These are phyloP conservation scores for Arabidopsis suecica DNA, from an alignment of 345 rosid genomes.

Conservation along the genomic window DNA sequence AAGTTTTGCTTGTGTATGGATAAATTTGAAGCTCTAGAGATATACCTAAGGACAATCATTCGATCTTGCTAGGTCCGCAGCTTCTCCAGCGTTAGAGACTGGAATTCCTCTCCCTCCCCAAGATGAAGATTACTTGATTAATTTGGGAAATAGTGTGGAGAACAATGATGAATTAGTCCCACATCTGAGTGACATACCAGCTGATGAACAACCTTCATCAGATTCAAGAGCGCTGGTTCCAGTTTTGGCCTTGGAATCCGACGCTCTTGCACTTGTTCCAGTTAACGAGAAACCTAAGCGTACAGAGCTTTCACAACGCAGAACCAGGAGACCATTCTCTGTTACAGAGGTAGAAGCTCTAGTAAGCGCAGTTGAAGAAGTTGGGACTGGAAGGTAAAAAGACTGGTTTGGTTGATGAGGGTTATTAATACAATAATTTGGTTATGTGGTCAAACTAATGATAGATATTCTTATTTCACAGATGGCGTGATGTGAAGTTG, in stretches of 20 bases:
- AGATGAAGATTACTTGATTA: slow-evolving; percentile 38
- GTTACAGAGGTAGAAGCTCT: slow-evolving; percentile 96
- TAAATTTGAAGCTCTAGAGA: slow-evolving; percentile 30
- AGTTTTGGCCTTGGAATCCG: slow-evolving; percentile 51
- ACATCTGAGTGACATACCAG: slow-evolving; percentile 49
- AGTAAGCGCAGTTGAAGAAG: slow-evolving; percentile 86
- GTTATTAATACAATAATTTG: slow-evolving; percentile 3
- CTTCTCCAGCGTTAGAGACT: slow-evolving; percentile 49
- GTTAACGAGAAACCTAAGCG: slow-evolving; percentile 65
- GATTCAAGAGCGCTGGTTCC: slow-evolving; percentile 73
- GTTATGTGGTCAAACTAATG: slow-evolving; percentile 27
- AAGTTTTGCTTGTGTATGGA: background rate
- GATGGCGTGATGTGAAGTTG: slow-evolving; percentile 90
- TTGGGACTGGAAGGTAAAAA: slow-evolving; percentile 92
- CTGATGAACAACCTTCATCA: slow-evolving; percentile 47
- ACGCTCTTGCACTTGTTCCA: slow-evolving; percentile 70
- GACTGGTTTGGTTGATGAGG: background rate
- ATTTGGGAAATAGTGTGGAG: slow-evolving; percentile 46
- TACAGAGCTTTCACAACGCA: slow-evolving; percentile 81
- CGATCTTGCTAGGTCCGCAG: slow-evolving; percentile 55
- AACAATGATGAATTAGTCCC: slow-evolving; percentile 52
- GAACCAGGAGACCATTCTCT: slow-evolving; percentile 97
- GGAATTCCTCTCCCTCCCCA: slow-evolving; percentile 39
- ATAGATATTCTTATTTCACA: slow-evolving; percentile 42
- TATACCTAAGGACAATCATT: slow-evolving; percentile 28